A percentile compares a stretch with the other conserved stretches of the same genome.
phyloP scores from a whole-genome alignment of 1,284 basidiomycete species.

The Heterobasidion occidentale region DNA sequence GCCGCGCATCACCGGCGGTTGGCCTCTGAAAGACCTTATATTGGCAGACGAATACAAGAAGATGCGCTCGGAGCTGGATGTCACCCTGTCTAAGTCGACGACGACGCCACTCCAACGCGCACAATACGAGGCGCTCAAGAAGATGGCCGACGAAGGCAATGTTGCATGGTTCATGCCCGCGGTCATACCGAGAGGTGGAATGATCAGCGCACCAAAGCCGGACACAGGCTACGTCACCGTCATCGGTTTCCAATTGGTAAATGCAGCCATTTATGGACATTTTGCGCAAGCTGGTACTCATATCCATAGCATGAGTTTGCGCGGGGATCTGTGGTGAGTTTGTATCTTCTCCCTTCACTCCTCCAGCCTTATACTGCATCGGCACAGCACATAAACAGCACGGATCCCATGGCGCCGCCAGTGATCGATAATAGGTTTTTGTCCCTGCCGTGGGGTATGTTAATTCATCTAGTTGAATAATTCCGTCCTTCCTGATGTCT shows the following conservation, averaged over 20 bases:
- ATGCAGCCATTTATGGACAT: neutral
- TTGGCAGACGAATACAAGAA: neutral
- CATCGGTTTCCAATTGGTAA: slow-evolving; percentile 7
- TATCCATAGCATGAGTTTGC: slow-evolving; percentile 8
- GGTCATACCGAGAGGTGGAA: slow-evolving; percentile 9
- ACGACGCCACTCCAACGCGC: slow-evolving; percentile 8
- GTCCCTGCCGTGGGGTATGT: slow-evolving; percentile 10
- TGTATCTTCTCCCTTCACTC: neutral
- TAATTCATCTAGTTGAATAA: no score
- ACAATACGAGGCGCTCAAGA: slow-evolving; percentile 8
- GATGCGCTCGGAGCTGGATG: slow-evolving; percentile 5
- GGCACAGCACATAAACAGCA: slow-evolving; percentile 10
- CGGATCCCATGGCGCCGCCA: slow-evolving; percentile 6
- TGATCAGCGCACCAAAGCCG: slow-evolving; percentile 4
- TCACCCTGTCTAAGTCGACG: slow-evolving; percentile 1
- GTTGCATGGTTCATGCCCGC: slow-evolving; percentile 10
- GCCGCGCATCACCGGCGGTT: slow-evolving; percentile 2
- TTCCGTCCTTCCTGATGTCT: neutral
- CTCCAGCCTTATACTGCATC: neutral
- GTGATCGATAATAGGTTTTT: slow-evolving; percentile 6
- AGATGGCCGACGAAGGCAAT: slow-evolving; percentile 8
- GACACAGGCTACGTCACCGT: slow-evolving; percentile 6
- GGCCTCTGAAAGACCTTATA: slow-evolving; percentile 6
- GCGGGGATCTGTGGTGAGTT: slow-evolving; percentile 8
- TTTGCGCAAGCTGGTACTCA: neutral